Evolutionary conservation across 2,329 filamentous ascomycete species (phyloP).

Genomic region (Ophiocordyceps camponoti-rufipedis): DNA sequence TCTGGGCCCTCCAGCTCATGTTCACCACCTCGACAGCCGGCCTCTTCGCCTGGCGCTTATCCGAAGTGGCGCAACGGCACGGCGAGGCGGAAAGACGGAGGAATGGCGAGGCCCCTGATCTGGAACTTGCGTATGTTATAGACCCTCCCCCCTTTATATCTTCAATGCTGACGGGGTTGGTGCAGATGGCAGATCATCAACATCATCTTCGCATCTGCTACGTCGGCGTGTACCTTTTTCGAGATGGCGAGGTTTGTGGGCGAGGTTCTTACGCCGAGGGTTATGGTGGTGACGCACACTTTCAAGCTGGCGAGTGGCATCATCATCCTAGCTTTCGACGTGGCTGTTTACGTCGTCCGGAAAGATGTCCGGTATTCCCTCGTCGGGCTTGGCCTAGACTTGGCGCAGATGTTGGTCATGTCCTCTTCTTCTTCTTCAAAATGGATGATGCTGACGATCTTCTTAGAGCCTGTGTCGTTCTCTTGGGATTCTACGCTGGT

Average conservation of each 20-base stretch:
- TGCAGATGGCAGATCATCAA: constrained; percentile 35
- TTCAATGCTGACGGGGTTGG: background rate
- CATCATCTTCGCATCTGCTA: constrained; percentile 27
- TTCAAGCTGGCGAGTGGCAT: constrained; percentile 28
- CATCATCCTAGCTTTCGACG: constrained; percentile 29
- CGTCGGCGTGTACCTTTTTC: constrained; percentile 25
- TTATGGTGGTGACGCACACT: constrained; percentile 31
- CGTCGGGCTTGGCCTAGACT: constrained; percentile 29
- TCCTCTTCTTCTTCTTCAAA: background rate
- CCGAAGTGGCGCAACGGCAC: constrained; percentile 24
- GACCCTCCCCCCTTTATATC: background rate
- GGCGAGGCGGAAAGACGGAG: constrained; percentile 20
- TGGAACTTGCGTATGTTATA: constrained; percentile 29
- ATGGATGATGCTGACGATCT: background rate
- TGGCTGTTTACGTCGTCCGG: constrained; percentile 28
- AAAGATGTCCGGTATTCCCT: constrained; percentile 28
- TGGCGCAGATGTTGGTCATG: constrained; percentile 25
- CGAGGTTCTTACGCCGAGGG: constrained; percentile 34
- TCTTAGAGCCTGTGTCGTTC: constrained; percentile 21
- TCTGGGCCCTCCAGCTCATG: constrained; percentile 29
- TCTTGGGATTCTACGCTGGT: constrained; percentile 26
- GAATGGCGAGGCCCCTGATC: constrained; percentile 14
- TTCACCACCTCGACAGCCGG: constrained; percentile 28
- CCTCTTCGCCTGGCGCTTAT: constrained; percentile 34
- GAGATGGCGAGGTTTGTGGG: constrained; percentile 27